Base-by-base conservation (phyloP, 208 protist genomes). In the Borovskyia barvae region DNA sequence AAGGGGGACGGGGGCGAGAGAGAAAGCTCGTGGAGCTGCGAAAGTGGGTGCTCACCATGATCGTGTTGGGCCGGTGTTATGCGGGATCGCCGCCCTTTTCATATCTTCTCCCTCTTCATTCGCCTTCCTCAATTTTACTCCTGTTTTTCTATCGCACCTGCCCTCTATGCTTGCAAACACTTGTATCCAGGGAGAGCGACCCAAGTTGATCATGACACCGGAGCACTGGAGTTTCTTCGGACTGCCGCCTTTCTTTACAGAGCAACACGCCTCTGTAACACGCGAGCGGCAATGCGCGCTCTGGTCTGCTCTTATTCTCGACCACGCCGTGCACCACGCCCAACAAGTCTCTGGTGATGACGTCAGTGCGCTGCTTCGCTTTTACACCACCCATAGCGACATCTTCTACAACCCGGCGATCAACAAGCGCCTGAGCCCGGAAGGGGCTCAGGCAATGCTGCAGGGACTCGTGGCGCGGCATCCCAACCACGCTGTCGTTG, bases 191-290 rank as follows among this genome's bases (percentile, higher is more conserved):
- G n/a, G n/a, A n/a, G n/a, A n/a, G n/a, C n/a, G n/a, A n/a, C n/a
- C n/a, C n/a, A 52, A 52, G 6, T 46, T 49, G 5, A 14, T 12
- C 1, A 60, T 72, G 54, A 41, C 72, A 3, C 72, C 76, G 2
- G 77, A 81, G 50, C 82, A 90, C 58, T 95, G 88, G 85, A 70
- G 45, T 15, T 90, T 92, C 51, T 95, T 81, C 52, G 53, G 78
- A 52, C 75, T 95, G 5, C 88, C 88, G 8, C 88, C 88, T 9
- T 95, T 95, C 49, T 95, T 95, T 47, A 92, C 88, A 15, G 36
- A 76, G 65, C 88, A 95, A 63, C 81, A 83, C 25, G 61, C 78
- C 6, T 57, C 85, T 3, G 67, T 66, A 14, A 80, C 88, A 19
- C 69, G 79, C 9, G 70, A 77, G 40, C 57, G 83, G 22, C 85